Conservation (phyloP, 1,284 basidiomycete genomes). For the Apiotrichum laibachii region DNA sequence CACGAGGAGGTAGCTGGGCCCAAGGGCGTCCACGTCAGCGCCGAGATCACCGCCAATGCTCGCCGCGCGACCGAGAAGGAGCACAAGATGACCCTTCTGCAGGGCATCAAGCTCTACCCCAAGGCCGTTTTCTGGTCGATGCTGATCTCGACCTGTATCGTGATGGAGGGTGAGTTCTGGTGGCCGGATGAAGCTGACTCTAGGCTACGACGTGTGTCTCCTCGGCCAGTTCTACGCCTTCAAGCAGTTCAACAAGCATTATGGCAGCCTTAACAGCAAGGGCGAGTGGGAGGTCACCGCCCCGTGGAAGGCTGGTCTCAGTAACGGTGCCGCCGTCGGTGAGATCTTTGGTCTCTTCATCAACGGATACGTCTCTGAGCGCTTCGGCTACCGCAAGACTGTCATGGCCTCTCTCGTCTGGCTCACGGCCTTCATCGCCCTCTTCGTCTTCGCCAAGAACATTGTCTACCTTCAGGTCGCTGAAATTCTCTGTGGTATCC, state of each 20-base stretch:
- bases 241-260: constrained; percentile 45
- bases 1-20: background rate
- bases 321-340: constrained; percentile 48
- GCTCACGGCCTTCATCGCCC: constrained; percentile 39
- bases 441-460: constrained; percentile 43
- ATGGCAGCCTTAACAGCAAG: constrained; percentile 36
- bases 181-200: background rate
- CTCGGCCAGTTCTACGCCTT: constrained; percentile 48
- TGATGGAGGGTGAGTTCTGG: constrained; percentile 52
- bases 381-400: constrained; percentile 47
- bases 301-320: constrained; percentile 54
- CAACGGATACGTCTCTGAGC: constrained; percentile 51
- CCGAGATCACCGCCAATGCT: constrained; percentile 15
- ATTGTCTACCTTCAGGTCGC: constrained; percentile 36
- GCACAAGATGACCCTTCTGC: constrained; percentile 46
- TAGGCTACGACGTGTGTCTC: constrained; percentile 44
- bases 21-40: background rate
- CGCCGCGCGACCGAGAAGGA: constrained; percentile 39
- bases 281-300: constrained; percentile 53
- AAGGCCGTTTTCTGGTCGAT: constrained; percentile 54
- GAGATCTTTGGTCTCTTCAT: constrained; percentile 52
- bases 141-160: constrained; percentile 51
- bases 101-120: constrained; percentile 50
- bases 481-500: constrained; percentile 36
- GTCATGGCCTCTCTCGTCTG: constrained; percentile 36